Percentiles rank a stretch among this genome's conserved stretches.
Conservation (phyloP, 2,329 filamentous ascomycete genomes). For the Exophiala sp. region DNA sequence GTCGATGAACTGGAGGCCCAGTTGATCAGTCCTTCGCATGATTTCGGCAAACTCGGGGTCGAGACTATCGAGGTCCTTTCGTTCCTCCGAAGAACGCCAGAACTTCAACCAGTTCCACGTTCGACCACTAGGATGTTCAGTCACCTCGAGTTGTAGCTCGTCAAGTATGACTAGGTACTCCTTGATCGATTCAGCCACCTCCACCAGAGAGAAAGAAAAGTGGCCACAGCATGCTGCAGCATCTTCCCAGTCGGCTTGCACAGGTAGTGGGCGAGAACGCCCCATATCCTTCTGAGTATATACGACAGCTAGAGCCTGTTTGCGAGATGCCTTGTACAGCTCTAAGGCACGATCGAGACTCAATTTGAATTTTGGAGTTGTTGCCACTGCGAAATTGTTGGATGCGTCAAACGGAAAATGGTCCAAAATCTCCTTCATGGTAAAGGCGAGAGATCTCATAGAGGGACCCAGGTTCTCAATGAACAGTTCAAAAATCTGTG, state of each 20-base stretch:
- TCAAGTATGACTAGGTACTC: constrained; percentile 77
- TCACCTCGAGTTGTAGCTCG: constrained; percentile 65
- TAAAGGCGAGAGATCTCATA: constrained; percentile 93
- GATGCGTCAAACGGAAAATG: constrained; percentile 73
- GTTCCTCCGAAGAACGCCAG: constrained; percentile 48
- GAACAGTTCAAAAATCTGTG: constrained; percentile 87
- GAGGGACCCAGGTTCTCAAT: constrained; percentile 84
- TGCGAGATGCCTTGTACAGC: constrained; percentile 70
- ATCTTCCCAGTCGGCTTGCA: constrained; percentile 92
- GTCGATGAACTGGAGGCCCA: constrained; percentile 24
- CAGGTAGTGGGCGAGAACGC: constrained; percentile 61
- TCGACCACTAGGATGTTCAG: constrained; percentile 55
- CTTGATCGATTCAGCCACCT: constrained; percentile 85
- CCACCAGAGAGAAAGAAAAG: constrained; percentile 85
- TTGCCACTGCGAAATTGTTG: constrained; percentile 61
- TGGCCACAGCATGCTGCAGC: constrained; percentile 96
- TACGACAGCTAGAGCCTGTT: constrained; percentile 67
- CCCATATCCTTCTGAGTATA: constrained; percentile 74
- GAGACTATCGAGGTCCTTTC: constrained; percentile 30
- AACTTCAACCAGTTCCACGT: constrained; percentile 83
- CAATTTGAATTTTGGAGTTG: constrained; percentile 72
- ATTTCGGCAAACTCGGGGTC: constrained; percentile 16
- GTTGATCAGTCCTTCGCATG: constrained; percentile 12
- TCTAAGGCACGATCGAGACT: constrained; percentile 75
- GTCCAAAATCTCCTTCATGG: constrained; percentile 78